A percentile compares a stretch with the other conserved stretches of the same genome.
Evolutionary conservation across 768 basidiomycete genomes (phyloP).

Genomic region (Pisolithus sp.): DNA sequence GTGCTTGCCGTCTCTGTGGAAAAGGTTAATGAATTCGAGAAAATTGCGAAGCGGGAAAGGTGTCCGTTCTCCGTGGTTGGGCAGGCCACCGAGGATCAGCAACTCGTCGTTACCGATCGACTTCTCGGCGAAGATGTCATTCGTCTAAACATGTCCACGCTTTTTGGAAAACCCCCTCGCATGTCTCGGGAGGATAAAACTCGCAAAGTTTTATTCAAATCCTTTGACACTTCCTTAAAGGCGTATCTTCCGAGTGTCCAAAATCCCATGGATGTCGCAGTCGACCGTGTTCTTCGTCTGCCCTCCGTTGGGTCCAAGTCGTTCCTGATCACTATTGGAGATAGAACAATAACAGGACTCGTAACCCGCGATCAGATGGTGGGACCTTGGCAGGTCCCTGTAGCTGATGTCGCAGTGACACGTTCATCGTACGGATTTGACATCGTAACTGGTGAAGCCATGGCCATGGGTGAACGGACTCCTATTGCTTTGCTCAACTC

Average conservation of each 20-base stretch:
- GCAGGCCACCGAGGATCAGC: slow-evolving; percentile 71
- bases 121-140: slow-evolving; percentile 76
- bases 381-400: slow-evolving; percentile 97
- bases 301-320: slow-evolving; percentile 94
- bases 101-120: slow-evolving; percentile 85
- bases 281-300: slow-evolving; percentile 77
- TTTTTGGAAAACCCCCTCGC: slow-evolving; percentile 94
- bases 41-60: slow-evolving; percentile 79
- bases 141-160: slow-evolving; percentile 84
- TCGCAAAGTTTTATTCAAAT: slow-evolving; percentile 30
- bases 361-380: slow-evolving; percentile 98
- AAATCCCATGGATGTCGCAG: slow-evolving; percentile 55
- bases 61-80: slow-evolving; percentile 94
- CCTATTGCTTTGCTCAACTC: slow-evolving; percentile 84
- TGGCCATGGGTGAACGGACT: slow-evolving; percentile 98
- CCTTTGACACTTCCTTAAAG: slow-evolving; percentile 69
- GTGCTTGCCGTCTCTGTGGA: slow-evolving; percentile 81
- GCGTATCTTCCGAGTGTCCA: slow-evolving; percentile 51
- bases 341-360: slow-evolving; percentile 88
- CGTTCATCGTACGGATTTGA: slow-evolving; percentile 93
- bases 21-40: slow-evolving; percentile 57
- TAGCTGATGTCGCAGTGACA: slow-evolving; percentile 95
- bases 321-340: slow-evolving; percentile 98
- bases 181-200: slow-evolving; percentile 73
- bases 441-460: slow-evolving; percentile 80